Conservation (phyloP, 257 asterid genomes). For the Verbena officinalis region DNA sequence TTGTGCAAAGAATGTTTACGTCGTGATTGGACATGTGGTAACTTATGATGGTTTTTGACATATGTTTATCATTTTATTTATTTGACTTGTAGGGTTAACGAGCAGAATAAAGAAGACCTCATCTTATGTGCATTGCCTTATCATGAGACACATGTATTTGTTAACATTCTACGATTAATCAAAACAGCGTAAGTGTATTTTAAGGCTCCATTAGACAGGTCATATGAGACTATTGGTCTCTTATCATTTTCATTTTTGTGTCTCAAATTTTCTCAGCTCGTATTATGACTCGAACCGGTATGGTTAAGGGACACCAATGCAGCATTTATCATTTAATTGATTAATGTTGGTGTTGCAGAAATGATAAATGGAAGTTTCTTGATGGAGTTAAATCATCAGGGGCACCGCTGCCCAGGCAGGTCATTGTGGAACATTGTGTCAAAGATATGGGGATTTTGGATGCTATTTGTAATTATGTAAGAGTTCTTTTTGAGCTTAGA, state of each 20-base stretch:
- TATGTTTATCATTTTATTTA: neutral
- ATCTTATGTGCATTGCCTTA: conserved; percentile 86
- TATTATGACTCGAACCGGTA: conserved; percentile 6
- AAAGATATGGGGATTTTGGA: conserved; percentile 81
- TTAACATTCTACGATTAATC: conserved; percentile 70
- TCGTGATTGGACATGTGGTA: neutral
- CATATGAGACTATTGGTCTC: neutral
- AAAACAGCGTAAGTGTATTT: conserved; percentile 58
- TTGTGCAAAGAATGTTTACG: neutral
- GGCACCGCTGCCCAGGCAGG: conserved; percentile 80
- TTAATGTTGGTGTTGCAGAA: conserved; percentile 54
- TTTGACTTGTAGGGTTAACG: conserved; percentile 62
- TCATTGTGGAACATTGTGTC: conserved; percentile 80
- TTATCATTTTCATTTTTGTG: conserved; percentile 4
- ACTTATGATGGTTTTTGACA: neutral
- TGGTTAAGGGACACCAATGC: neutral
- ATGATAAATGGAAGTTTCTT: conserved; percentile 83
- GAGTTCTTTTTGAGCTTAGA: conserved; percentile 24
- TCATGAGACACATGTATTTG: conserved; percentile 86
- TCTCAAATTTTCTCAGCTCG: neutral
- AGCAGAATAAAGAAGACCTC: conserved; percentile 70
- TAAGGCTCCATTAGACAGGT: neutral
- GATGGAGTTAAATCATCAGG: conserved; percentile 87
- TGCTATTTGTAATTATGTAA: conserved; percentile 76
- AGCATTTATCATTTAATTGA: conserved; percentile 11